Percentiles rank a stretch among this genome's conserved stretches.
Evolutionary conservation across 768 basidiomycete genomes (phyloP).

Genomic region (Agaricus sinodeliciosus): DNA sequence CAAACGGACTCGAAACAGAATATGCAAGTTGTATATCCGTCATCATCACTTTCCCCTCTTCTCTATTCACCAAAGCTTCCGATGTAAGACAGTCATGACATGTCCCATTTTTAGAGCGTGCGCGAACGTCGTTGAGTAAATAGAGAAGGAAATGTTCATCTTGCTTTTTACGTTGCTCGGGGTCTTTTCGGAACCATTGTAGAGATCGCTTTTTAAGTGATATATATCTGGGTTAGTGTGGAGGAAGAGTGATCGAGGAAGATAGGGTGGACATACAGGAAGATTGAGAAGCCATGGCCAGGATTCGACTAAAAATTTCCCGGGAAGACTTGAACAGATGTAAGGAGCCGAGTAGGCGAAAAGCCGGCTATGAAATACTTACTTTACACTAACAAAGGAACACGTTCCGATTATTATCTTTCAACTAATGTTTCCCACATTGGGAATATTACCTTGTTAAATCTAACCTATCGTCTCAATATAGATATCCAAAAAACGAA

Average conservation of each 20-base stretch:
- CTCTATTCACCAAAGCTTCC: slow-evolving; percentile 32
- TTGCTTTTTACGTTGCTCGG: slow-evolving; percentile 17
- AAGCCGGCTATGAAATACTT: neutral
- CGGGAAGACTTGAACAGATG: slow-evolving; percentile 7
- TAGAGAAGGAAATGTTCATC: slow-evolving; percentile 20
- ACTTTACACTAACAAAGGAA: slow-evolving; percentile 6
- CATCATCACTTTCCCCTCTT: slow-evolving; percentile 30
- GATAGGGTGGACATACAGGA: slow-evolving; percentile 5
- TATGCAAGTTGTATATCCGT: slow-evolving; percentile 38
- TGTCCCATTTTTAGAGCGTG: slow-evolving; percentile 15
- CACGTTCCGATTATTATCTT: neutral
- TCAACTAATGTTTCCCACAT: neutral
- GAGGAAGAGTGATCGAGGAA: neutral
- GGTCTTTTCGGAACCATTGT: slow-evolving; percentile 24
- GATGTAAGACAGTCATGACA: slow-evolving; percentile 27
- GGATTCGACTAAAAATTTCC: slow-evolving; percentile 9
- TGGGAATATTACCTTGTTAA: neutral
- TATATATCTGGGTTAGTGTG: too few relatives aligned
- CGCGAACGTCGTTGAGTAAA: slow-evolving; percentile 20
- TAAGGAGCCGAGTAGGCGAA: neutral
- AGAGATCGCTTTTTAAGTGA: slow-evolving; percentile 15
- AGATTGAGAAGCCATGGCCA: slow-evolving; percentile 10
- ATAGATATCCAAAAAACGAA: neutral
- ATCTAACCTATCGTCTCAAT: neutral
- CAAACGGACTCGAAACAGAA: slow-evolving; percentile 22